A percentile compares a stretch with the other conserved stretches of the same genome.
Evolutionary conservation across 2,329 filamentous ascomycete genomes (phyloP).

Genomic region (Huntiella abstrusa): DNA sequence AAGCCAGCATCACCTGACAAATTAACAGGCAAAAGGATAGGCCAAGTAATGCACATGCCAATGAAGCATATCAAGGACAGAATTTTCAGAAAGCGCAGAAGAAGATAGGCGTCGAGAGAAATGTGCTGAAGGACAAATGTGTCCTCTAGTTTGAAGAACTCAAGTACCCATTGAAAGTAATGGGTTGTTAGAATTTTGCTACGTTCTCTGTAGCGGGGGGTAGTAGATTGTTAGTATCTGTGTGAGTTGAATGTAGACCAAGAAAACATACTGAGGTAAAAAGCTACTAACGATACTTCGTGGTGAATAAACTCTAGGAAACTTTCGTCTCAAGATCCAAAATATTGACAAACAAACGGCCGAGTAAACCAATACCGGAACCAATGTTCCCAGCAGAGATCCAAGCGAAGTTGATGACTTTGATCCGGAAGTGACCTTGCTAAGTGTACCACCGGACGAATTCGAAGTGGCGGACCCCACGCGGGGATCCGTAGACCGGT

Average conservation of each 20-base stretch:
- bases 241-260: neutral
- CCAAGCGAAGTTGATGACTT: constrained; percentile 24
- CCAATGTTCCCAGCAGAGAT: constrained; percentile 29
- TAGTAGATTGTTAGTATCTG: constrained; percentile 11
- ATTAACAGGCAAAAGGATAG: constrained; percentile 68
- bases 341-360: constrained; percentile 32
- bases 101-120: constrained; percentile 74
- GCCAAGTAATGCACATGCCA: constrained; percentile 67
- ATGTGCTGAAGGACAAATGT: constrained; percentile 70
- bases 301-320: constrained; percentile 35
- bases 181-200: constrained; percentile 36
- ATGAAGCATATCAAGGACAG: constrained; percentile 60
- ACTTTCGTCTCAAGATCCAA: constrained; percentile 27
- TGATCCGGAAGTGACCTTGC: constrained; percentile 15
- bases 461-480: constrained; percentile 26
- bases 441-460: constrained; percentile 21
- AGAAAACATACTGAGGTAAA: constrained; percentile 26
- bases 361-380: constrained; percentile 32
- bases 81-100: constrained; percentile 69
- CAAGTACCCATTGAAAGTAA: constrained; percentile 40
- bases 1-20: constrained; percentile 53
- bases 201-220: constrained; percentile 29
- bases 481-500: constrained; percentile 18
- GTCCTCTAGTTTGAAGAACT: constrained; percentile 48
- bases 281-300: constrained; percentile 31